phyloP scores from a whole-genome alignment of 345 rosid species.

The Lenwebbia sp. region DNA sequence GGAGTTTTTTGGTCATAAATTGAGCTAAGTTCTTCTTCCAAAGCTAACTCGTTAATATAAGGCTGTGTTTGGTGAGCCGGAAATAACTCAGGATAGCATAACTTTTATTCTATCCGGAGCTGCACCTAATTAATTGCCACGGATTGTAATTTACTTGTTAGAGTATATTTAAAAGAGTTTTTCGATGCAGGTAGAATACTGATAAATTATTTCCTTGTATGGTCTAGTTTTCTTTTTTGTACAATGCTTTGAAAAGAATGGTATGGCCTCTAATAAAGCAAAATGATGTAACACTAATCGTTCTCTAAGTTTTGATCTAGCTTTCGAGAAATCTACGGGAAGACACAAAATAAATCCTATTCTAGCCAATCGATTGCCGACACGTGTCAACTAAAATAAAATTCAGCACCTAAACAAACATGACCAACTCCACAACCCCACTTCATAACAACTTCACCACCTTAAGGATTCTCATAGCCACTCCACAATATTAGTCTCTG shows the following conservation, averaged over 20 bases:
- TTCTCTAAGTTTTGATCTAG: not conserved
- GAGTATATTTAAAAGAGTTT: not conserved
- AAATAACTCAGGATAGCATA: not conserved
- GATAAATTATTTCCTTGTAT: not conserved
- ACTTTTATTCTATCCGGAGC: not conserved
- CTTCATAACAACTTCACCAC: conserved; percentile 41
- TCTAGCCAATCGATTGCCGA: not conserved
- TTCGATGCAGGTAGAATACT: not conserved
- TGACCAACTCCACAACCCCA: conserved; percentile 2
- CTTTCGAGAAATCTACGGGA: not conserved
- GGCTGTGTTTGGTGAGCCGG: not conserved
- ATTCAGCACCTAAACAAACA: conserved; percentile 8
- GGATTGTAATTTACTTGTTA: not conserved
- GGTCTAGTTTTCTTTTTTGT: not conserved
- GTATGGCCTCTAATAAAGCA: not conserved
- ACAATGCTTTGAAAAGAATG: not conserved
- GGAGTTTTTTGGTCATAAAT: not conserved
- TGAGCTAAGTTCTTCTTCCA: not conserved
- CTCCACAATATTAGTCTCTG: conserved; percentile 30
- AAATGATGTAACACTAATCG: not conserved
- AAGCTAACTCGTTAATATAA: not conserved
- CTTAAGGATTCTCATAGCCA: not conserved
- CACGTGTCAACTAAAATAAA: not conserved
- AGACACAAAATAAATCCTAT: not conserved
- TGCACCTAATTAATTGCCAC: not conserved